Base-by-base conservation (phyloP, 257 asterid species). In the Apocynum venetum region DNA sequence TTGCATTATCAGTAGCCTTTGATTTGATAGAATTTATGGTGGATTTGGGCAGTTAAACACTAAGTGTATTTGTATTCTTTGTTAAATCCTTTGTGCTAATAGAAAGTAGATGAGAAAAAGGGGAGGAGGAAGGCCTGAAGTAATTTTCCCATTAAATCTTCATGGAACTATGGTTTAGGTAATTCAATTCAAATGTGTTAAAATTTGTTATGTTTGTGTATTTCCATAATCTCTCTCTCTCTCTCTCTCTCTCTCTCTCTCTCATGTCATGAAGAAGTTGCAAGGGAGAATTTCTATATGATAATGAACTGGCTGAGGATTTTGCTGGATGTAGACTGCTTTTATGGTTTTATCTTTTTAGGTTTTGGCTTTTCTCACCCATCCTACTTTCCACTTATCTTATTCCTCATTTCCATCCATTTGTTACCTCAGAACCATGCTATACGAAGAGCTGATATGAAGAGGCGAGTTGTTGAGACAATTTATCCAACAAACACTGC, bases 371-470 rank as follows among this genome's bases (percentile, higher is more conserved):
- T 67, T 46, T 67, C n/a, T 4, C 59, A 55, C 41, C 2, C 61
- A 35, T 44, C 75, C 81, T 64, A 31, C 69, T 74, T 73, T 71
- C 65, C 76, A 79, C 68, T 70, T 20, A 15, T 74, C 75, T 63
- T 77, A 36, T 75, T 71, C 72, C 75, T 63, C 75, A 36, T 75
- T 71, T 76, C 60, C 79, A 12, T 56, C 59, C 25, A 57, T 78
- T 81, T 55, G 60, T 87, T 78, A 49, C 70, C 63, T 64, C 83
- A 95, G 98, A 95, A 95, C 85, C 97, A 95, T 87, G 96, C 98
- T 80, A 88, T 95, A 84, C 86, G 98, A 86, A 91, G 88, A 85
- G 98, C 98, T 82, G 89, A 90, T 85, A 78, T 95, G 91, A 81
- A 79, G 84, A 89, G 85, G 80, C 93, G 96, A 84, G 83, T 87